Base-by-base conservation (phyloP, 1,284 basidiomycete genomes). In the Golubevia pallescens region DNA sequence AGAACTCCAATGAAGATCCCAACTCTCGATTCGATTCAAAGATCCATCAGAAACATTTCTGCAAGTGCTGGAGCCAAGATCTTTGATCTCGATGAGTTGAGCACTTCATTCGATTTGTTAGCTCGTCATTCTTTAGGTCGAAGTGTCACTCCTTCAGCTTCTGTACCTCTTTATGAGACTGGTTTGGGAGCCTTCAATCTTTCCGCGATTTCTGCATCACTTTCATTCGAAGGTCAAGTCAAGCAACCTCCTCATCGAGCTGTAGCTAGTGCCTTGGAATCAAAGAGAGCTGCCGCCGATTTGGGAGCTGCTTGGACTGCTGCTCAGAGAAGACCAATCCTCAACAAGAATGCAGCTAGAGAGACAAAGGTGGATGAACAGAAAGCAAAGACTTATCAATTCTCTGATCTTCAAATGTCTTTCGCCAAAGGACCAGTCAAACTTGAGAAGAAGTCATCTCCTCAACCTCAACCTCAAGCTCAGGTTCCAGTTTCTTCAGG, bases 11-110 rank as follows among this genome's bases (percentile, higher is more conserved):
- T 84, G 57, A 72, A 73, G 53, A 72, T 71, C 1, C 81, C 81
- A 1, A 73, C 73, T 23, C 70, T 84, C 3, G 81, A 84, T 58
- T 72, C 78, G 10, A 70, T 84, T 2, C 68, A 71, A 4, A 71
- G 81, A 16, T 73, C 78, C 1, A 71, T 73, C 23, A 71, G 79
- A 48, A 79, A 84, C 66, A 81, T 84, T 34, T 77, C 71, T 1
- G 65, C 67, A 28, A 64, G 67, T n/a, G 74, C 70, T 0, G 66
- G 69, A 10, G 70, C 65, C 0, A 66, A 68, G 21, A 68, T 62
- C 19, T 32, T 77, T 53, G 75, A 77, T 58, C 71, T 77, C 20
- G 69, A 77, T 62, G 73, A 75, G 56, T 62, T 77, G 2, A 63
- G 69, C 23, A 68, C 75, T 20, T 67, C 71, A 57, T 63, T 75